Evolutionary conservation across 2,329 filamentous ascomycete species (phyloP).

Genomic region (Ophiocordyceps australis): DNA sequence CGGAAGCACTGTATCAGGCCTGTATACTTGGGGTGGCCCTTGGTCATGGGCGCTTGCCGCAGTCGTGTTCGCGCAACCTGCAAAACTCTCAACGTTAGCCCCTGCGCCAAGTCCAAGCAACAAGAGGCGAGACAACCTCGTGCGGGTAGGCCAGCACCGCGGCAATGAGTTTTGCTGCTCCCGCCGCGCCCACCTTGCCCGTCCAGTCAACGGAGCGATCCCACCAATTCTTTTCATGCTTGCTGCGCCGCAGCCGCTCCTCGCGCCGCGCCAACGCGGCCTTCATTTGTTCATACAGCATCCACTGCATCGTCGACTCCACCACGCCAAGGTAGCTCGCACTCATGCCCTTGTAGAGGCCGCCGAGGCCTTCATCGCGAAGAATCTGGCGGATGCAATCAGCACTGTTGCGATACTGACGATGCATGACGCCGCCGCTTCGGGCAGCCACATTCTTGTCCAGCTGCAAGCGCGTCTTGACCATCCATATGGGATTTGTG

Average conservation of each 20-base stretch:
- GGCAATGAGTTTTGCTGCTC: conserved; percentile 71
- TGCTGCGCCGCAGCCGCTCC: conserved; percentile 33
- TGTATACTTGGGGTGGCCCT: conserved; percentile 66
- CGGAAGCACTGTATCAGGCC: conserved; percentile 79
- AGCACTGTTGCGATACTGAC: conserved; percentile 71
- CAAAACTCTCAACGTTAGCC: not conserved
- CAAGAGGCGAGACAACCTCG: conserved; percentile 31
- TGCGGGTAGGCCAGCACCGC: conserved; percentile 81
- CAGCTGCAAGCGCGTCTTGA: conserved; percentile 84
- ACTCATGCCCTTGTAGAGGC: conserved; percentile 78
- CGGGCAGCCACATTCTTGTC: conserved; percentile 64
- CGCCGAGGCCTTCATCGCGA: conserved; percentile 59
- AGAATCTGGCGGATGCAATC: conserved; percentile 77
- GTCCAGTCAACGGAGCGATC: conserved; percentile 63
- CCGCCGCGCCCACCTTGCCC: conserved; percentile 63
- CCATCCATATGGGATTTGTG: conserved; percentile 91
- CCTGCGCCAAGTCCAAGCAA: not conserved
- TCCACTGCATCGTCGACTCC: conserved; percentile 84
- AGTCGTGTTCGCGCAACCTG: conserved; percentile 72
- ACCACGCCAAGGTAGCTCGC: conserved; percentile 83
- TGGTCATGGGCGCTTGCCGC: conserved; percentile 61
- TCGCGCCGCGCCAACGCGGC: conserved; percentile 47
- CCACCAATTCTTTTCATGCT: conserved; percentile 47
- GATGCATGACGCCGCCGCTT: conserved; percentile 29
- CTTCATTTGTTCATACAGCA: conserved; percentile 89